phyloP scores from a whole-genome alignment of 345 rosid genomes.

The Capsella bursapastoris region DNA sequence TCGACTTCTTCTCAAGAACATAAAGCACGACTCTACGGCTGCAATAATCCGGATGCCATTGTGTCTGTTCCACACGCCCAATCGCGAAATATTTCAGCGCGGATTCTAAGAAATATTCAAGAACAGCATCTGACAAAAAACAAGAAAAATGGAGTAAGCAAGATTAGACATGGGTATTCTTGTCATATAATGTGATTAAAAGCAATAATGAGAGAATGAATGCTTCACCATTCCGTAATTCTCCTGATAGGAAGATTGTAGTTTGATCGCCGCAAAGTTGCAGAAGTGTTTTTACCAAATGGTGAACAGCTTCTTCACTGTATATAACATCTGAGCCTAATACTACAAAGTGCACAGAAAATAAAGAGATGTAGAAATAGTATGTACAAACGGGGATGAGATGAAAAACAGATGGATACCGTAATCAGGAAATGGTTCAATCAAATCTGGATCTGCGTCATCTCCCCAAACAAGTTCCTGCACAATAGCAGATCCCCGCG shows the following conservation, averaged over 20 bases:
- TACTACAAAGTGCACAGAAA: conserved; percentile 49
- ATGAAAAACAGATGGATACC: conserved; percentile 47
- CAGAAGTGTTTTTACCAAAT: conserved; percentile 71
- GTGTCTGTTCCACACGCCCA: conserved; percentile 75
- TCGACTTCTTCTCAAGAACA: conserved; percentile 68
- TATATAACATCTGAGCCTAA: conserved; percentile 92
- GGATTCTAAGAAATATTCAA: conserved; percentile 77
- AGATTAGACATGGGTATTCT: neutral
- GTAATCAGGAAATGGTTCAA: conserved; percentile 76
- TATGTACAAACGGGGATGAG: neutral
- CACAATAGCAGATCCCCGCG: conserved; percentile 69
- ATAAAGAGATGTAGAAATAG: neutral
- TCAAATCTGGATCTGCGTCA: conserved; percentile 58
- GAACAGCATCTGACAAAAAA: conserved; percentile 62
- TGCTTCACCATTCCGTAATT: conserved; percentile 70
- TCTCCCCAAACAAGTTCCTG: conserved; percentile 86
- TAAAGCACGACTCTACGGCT: conserved; percentile 77
- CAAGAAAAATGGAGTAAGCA: neutral
- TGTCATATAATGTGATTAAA: neutral
- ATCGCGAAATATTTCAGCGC: conserved; percentile 68
- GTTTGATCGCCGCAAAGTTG: conserved; percentile 71
- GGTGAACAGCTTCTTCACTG: conserved; percentile 80
- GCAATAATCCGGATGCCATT: conserved; percentile 86
- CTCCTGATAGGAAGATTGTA: conserved; percentile 79
- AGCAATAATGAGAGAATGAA: conserved; percentile 21